Base-by-base conservation (phyloP, 1,284 basidiomycete genomes). In the Coniferiporia sulphurascens region DNA sequence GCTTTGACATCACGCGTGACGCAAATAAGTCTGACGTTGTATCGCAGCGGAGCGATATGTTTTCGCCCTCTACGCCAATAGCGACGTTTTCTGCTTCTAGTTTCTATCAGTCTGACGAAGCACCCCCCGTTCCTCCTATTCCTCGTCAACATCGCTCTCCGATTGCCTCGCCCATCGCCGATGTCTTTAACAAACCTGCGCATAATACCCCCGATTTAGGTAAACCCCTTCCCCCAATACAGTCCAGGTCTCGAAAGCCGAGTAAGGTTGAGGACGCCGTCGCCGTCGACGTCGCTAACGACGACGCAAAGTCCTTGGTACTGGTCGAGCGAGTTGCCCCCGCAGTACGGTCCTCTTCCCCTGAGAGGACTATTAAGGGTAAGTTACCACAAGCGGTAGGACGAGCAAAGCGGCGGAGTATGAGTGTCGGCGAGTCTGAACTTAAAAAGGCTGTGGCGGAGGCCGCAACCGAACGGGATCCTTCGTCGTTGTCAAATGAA, bases 91-190 rank as follows among this genome's bases (percentile, higher is more conserved):
- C 60, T 15, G 45, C 48, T 38, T 62, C 60, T 12, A 58, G 56
- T 48, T 58, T 58, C 48, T 62, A 62, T 21, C 52, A 61, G 19
- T 51, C 44, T 66, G 76, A 78, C 41, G 82, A 82, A 63, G 67
- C 79, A n/a, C 87, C 87, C 27, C 87, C 87, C 17, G 85, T 90
- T 0, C 88, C 87, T 12, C 81, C 84, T n/a, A 67, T 91, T 61
- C 88, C 87, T 22, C 65, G 71, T 15, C 74, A 78, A 52, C 71
- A 78, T 60, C 74, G 76, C 59, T 68, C 69, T 32, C 72, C 76
- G 19, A 63, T 72, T 19, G 48, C 66, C 15, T 78, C 82, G 1
- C 76, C 80, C 53, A 77, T 79, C 51, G 70, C 76, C 43, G 85
- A 88, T 68, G 75, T 81, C 12, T 84, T 84, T 66, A 73, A 72